These are phyloP conservation scores for Beauveria scarabaeidicola DNA, from an alignment of 2,329 filamentous ascomycete species.

Conservation along the genomic window DNA sequence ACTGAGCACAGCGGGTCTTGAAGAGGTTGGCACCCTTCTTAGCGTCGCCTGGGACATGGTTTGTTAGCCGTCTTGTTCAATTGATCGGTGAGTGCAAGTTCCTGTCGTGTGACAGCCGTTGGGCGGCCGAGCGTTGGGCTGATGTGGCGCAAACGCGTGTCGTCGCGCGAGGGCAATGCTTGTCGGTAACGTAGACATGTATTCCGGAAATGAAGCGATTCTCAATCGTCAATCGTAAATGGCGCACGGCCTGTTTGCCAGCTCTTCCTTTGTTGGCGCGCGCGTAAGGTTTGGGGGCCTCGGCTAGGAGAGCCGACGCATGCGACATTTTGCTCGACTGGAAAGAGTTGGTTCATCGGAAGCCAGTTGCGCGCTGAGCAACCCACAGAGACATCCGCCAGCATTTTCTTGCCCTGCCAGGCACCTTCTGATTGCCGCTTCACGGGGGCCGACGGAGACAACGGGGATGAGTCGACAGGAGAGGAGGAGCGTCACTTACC, in stretches of 20 bases:
- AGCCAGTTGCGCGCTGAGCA: background rate
- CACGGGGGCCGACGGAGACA: background rate
- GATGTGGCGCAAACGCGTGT: background rate
- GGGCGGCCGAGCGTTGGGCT: background rate
- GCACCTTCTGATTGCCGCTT: background rate
- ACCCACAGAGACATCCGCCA: background rate
- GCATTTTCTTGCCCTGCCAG: background rate
- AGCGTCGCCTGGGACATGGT: slow-evolving; percentile 59
- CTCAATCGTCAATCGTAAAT: background rate
- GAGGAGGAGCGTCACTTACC: slow-evolving; percentile 27
- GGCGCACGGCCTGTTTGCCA: background rate
- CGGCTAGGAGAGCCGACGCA: background rate
- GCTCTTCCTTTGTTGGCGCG: background rate
- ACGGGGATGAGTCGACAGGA: slow-evolving; percentile 1
- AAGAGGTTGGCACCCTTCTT: slow-evolving; percentile 98
- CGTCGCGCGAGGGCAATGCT: background rate
- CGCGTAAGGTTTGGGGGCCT: background rate
- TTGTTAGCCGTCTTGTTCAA: slow-evolving; percentile 21
- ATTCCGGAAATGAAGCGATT: background rate
- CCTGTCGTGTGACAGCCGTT: background rate
- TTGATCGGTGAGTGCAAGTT: background rate
- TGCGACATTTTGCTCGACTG: slow-evolving; percentile 9
- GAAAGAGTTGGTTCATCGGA: background rate
- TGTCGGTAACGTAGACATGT: background rate
- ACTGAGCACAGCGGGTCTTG: slow-evolving; percentile 98